Conservation (phyloP, 139 green algal species). For the Coelastrella sp. region DNA sequence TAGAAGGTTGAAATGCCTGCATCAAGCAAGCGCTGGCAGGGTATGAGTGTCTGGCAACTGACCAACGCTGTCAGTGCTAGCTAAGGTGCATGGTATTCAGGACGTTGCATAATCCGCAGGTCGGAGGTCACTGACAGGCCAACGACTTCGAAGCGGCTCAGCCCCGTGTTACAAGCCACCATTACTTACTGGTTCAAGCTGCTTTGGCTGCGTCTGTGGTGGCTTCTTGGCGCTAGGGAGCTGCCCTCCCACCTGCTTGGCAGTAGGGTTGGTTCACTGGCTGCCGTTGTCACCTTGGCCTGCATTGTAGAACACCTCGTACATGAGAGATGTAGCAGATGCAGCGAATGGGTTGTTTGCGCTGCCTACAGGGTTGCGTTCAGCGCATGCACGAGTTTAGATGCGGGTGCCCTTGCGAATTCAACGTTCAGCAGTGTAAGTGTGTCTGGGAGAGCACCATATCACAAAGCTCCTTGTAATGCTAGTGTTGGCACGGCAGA, state of each 20-base stretch:
- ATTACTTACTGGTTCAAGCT: background rate
- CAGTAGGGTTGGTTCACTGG: background rate
- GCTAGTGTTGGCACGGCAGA: background rate
- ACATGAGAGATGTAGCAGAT: background rate
- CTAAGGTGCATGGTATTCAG: too few relatives aligned
- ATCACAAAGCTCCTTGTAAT: background rate
- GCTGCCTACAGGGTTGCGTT: background rate
- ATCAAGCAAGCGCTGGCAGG: background rate
- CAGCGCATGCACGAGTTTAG: background rate
- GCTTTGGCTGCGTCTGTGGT: background rate
- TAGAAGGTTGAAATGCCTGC: background rate
- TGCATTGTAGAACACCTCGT: background rate
- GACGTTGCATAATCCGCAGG: too few relatives aligned
- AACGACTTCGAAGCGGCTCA: too few relatives aligned
- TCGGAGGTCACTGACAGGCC: too few relatives aligned
- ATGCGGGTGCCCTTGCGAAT: background rate
- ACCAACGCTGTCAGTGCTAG: too few relatives aligned
- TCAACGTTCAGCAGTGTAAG: background rate
- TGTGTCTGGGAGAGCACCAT: background rate
- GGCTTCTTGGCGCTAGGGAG: background rate
- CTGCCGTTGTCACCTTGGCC: background rate
- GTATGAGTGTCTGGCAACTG: background rate
- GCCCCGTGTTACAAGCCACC: too few relatives aligned
- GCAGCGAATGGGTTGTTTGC: background rate
- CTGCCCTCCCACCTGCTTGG: background rate